phyloP scores from a whole-genome alignment of 2,329 filamentous ascomycete genomes.

The Penicillium sclerotiorum region DNA sequence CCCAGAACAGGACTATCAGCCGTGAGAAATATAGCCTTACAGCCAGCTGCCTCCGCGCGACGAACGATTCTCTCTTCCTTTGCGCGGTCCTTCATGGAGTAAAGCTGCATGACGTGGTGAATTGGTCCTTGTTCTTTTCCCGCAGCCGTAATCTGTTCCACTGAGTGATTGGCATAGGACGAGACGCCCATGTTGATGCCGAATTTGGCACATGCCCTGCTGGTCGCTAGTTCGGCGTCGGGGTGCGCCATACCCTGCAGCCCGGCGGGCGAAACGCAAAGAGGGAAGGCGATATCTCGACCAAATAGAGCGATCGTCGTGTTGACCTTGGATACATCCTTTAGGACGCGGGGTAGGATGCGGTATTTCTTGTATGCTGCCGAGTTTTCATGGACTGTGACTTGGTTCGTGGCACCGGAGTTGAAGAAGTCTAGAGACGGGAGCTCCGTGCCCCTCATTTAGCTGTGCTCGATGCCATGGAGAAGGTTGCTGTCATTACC shows the following conservation, averaged over 20 bases:
- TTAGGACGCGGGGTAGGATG: constrained; percentile 49
- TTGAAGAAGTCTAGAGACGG: constrained; percentile 56
- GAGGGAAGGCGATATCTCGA: constrained; percentile 47
- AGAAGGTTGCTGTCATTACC: constrained; percentile 7
- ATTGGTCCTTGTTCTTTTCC: constrained; percentile 22
- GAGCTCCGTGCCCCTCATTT: constrained; percentile 3
- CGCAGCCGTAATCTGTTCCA: constrained; percentile 50
- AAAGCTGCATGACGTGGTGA: constrained; percentile 30
- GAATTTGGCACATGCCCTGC: constrained; percentile 47
- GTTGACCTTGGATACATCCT: constrained; percentile 46
- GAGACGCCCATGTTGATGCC: constrained; percentile 54
- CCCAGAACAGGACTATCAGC: constrained; percentile 59
- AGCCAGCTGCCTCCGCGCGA: constrained; percentile 36
- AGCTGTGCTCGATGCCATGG: background rate
- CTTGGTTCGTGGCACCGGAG: constrained; percentile 50
- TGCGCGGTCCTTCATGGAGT: constrained; percentile 26
- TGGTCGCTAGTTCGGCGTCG: constrained; percentile 56
- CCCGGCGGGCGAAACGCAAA: constrained; percentile 58
- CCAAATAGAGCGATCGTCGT: constrained; percentile 50
- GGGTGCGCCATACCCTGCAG: constrained; percentile 57
- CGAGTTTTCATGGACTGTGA: constrained; percentile 53
- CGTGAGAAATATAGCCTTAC: constrained; percentile 57
- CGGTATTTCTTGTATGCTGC: constrained; percentile 54
- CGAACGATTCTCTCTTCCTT: constrained; percentile 30
- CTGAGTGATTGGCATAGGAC: constrained; percentile 48